Evolutionary conservation across 2,329 filamentous ascomycete species (phyloP), one percentile per base, ranked within the genome.

Genomic region (Aphanocladium album): DNA sequence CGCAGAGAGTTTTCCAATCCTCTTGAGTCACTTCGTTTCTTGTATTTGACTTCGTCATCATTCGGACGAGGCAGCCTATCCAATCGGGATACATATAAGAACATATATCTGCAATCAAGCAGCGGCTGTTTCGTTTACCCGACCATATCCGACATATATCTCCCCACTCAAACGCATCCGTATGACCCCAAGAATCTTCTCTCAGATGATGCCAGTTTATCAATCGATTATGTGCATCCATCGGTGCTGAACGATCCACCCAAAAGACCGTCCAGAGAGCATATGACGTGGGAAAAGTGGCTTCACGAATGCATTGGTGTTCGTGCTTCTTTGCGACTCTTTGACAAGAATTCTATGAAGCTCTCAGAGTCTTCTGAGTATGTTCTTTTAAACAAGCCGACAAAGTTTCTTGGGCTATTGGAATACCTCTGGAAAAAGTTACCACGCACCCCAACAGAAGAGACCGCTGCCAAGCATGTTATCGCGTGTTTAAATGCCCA

Each of bases 1-100:
- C 17, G n/a, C n/a, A n/a, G n/a, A n/a, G 14, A 17, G 47, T 35
- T 51, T 35, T 9, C 5, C 17, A 21, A 52, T 7, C 52, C 27
- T 23, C 51, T 37, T 25, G 25, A 51, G 11, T 56, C 62, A n/a
- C 62, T 65, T 16, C 51, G 50, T 8, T 65, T 61, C 52, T 43
- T 65, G 14, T 65, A 65, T n/a, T 5, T n/a, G 16, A 51, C 37
- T 43, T 35, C 46, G 52, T 61, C 23, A n/a, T n/a, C n/a, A n/a
- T n/a, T n/a, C n/a, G n/a, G n/a, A n/a, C n/a, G n/a, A n/a, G n/a
- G n/a, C n/a, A n/a, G n/a, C n/a, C n/a, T n/a, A n/a, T n/a, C n/a
- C n/a, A n/a, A n/a, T n/a, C n/a, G n/a, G n/a, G n/a, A n/a, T n/a
- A n/a, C n/a, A n/a, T n/a, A n/a, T n/a, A n/a, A n/a, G n/a, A n/a